Base-by-base conservation (phyloP, 805 yeast species). In the Saccharomycopsis olivae region DNA sequence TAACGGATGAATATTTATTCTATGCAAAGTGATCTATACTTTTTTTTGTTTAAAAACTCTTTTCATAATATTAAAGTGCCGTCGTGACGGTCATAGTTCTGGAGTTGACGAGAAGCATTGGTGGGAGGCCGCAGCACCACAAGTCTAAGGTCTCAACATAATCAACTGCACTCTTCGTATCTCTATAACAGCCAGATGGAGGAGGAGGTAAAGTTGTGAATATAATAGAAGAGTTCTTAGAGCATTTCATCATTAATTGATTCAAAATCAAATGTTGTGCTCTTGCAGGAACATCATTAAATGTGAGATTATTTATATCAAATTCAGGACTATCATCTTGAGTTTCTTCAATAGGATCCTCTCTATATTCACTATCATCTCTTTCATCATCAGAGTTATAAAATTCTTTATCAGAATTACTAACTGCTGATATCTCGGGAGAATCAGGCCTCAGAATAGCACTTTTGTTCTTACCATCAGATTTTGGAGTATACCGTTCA, bases 31-130 rank as follows among this genome's bases (percentile, higher is more conserved):
- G n/a, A n/a, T n/a, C n/a, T n/a, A n/a, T n/a, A n/a, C n/a, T n/a
- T n/a, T n/a, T n/a, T n/a, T n/a, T n/a, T n/a, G n/a, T n/a, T n/a
- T n/a, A n/a, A n/a, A n/a, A n/a, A n/a, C n/a, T n/a, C n/a, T n/a
- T n/a, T n/a, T n/a, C n/a, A n/a, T n/a, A 13, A 18, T 14, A 2
- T 49, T 61, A 88, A 47, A 89, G 63, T 25, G 95, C 92, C 4
- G 96, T 88, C 0, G 98, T 89, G 2, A 89, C 98, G 0, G 98
- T 92, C 68, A 92, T 87, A 0, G 95, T 81, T 61, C 86, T 94
- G 0, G 96, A 85, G 53, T 92, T 89, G 40, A 92, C 69, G 46
- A 92, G 59, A 55, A 92, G 55, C 1, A 75, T 69, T 0, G 97
- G 96, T 0, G 96, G 96, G 29, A 92, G 61, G 3, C 73, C 85